Base-by-base conservation (phyloP, 192 early-diverging fungal species). In the Entophlyctis luteolus region DNA sequence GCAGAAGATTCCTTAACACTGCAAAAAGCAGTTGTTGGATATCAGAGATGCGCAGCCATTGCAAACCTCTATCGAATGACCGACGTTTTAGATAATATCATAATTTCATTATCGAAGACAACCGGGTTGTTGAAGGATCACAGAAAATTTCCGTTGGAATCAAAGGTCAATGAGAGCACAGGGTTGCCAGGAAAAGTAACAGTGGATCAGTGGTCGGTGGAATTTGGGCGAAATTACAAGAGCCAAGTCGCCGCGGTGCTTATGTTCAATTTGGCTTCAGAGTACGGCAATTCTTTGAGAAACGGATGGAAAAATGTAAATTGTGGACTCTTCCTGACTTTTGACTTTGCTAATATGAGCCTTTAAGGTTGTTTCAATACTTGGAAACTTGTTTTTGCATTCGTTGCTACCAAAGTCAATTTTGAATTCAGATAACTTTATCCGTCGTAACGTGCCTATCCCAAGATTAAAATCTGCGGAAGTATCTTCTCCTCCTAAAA, bases 241-340 rank as follows among this genome's bases (percentile, higher is more conserved):
- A 90, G 89, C n/a, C 94, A 98, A 76, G 77, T 95, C 50, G 93
- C 92, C 3, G 82, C 91, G 42, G 89, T 95, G 4, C 80, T 95
- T n/a, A 79, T 93, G 59, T 91, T 97, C 75, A 87, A 84, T 28
- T 78, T 93, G 47, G 80, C 81, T 42, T 75, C 70, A 37, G 79
- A 92, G 73, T 79, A 87, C 77, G 80, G 88, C 32, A 86, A 88
- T 47, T 59, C 82, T 65, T 48, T 99, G 71, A 82, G 77, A 14
- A 65, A 75, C 25, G 77, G 87, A 14, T 90, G 95, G 91, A 82
- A 86, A 49, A 84, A 84, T 48, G 86, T 92, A 68, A 62, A 73
- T 59, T 27, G 29, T 50, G n/a, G 14, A 33, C 58, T 28, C 68
- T 72, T 31, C 18, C 12, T 58, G 10, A 14, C 10, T 12, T 23